These are phyloP conservation scores for Carpinus fangiana DNA, from an alignment of 306 rosid genomes.

Conservation along the genomic window DNA sequence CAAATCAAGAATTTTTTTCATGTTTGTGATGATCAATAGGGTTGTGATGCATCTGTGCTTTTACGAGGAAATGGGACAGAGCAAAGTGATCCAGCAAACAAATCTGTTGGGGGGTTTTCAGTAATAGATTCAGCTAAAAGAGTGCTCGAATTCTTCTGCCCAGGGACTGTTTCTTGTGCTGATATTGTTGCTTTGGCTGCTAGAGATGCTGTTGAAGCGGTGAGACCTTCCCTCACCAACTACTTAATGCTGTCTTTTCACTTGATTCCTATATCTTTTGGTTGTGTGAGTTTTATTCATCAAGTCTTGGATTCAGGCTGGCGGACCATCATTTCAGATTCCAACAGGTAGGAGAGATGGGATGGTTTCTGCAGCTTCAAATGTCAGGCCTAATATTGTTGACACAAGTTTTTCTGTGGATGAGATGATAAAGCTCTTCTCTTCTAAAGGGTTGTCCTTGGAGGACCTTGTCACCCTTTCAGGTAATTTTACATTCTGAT, in stretches of 20 bases:
- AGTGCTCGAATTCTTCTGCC: slow-evolving; percentile 65
- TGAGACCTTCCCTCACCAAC: slow-evolving; percentile 33
- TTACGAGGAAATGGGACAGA: slow-evolving; percentile 79
- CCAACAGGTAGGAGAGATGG: slow-evolving; percentile 88
- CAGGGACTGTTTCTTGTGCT: slow-evolving; percentile 85
- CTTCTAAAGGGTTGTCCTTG: slow-evolving; percentile 72
- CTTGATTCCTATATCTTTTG: background rate
- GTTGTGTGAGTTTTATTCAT: slow-evolving; percentile 14
- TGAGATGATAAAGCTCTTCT: slow-evolving; percentile 68
- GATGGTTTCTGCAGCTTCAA: slow-evolving; percentile 66
- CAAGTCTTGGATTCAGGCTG: slow-evolving; percentile 49
- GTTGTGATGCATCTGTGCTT: slow-evolving; percentile 87
- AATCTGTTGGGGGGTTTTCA: slow-evolving; percentile 74
- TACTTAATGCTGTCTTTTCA: background rate
- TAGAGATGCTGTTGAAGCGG: slow-evolving; percentile 86
- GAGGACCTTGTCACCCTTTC: slow-evolving; percentile 82
- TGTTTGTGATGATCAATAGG: slow-evolving; percentile 43
- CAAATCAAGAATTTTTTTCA: background rate
- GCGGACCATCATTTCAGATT: slow-evolving; percentile 73
- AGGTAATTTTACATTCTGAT: slow-evolving; percentile 32
- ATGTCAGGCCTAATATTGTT: slow-evolving; percentile 81
- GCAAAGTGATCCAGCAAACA: slow-evolving; percentile 76
- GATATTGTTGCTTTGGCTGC: slow-evolving; percentile 88
- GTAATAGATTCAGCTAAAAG: slow-evolving; percentile 79
- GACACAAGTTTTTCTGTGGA: slow-evolving; percentile 81